Evolutionary conservation across 2,329 filamentous ascomycete species (phyloP).

Genomic region (Malbranchea zuffiana): DNA sequence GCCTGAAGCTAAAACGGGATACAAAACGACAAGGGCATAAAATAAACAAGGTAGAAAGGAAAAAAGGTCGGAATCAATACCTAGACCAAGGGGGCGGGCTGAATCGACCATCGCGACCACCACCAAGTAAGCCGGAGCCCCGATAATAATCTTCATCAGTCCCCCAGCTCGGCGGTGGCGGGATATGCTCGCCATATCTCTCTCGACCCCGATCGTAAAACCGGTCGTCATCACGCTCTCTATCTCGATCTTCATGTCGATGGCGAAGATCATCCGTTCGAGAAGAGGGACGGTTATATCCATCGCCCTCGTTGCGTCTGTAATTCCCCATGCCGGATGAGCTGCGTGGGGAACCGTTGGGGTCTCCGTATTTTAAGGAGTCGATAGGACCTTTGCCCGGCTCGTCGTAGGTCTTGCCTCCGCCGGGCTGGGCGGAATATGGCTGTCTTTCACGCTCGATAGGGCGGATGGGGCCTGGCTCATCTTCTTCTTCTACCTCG

Average conservation of each 20-base stretch:
- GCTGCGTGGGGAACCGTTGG: no score
- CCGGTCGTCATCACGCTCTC: slow-evolving; percentile 20
- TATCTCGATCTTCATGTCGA: slow-evolving; percentile 3
- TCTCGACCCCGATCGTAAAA: slow-evolving; percentile 21
- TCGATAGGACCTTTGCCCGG: no score
- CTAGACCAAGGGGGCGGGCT: background rate
- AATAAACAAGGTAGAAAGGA: no score
- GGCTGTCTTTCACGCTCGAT: slow-evolving; percentile 58
- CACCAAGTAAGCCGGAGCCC: slow-evolving; percentile 14
- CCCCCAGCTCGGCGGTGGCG: slow-evolving; percentile 22
- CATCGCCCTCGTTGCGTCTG: background rate
- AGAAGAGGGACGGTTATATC: background rate
- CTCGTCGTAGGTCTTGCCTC: slow-evolving; percentile 47
- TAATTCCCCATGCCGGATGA: no score
- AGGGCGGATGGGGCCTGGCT: slow-evolving; percentile 36
- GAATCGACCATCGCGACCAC: slow-evolving; percentile 11
- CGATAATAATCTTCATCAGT: slow-evolving; percentile 33
- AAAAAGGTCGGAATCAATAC: no score
- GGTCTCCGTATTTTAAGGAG: no score
- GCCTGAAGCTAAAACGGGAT: no score
- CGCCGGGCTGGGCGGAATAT: slow-evolving; percentile 49
- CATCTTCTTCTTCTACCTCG: slow-evolving; percentile 29
- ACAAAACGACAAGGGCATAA: no score
- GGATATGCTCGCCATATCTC: slow-evolving; percentile 19
- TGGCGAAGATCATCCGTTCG: background rate